These are phyloP conservation scores for Trichosporon ovoides DNA, from an alignment of 1,284 basidiomycete species.

Conservation along the genomic window DNA sequence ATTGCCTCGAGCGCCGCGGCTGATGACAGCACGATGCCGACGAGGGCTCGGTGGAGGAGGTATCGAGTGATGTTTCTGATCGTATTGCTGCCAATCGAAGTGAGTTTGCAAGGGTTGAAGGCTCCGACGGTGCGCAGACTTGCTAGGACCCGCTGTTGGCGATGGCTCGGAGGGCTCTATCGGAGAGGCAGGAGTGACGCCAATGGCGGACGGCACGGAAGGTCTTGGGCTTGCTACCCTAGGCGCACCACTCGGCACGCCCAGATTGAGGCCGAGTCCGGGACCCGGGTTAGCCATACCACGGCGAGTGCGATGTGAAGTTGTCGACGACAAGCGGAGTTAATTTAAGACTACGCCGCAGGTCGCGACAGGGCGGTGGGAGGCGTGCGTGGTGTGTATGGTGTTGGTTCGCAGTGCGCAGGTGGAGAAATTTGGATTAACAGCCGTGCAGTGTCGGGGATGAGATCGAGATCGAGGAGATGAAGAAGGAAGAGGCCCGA, in stretches of 20 bases:
- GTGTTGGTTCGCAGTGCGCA: no score
- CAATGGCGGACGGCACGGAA: neutral
- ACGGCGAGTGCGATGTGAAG: conserved; percentile 1
- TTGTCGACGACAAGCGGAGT: neutral
- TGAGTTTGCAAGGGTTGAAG: neutral
- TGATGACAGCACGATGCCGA: conserved; percentile 39
- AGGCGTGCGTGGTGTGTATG: neutral
- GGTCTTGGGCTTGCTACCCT: neutral
- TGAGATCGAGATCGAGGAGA: no score
- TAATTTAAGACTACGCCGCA: neutral
- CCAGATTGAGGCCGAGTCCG: conserved; percentile 3
- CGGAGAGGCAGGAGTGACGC: neutral
- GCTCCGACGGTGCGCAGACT: neutral
- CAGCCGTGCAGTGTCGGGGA: no score
- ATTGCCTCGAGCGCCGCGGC: conserved; percentile 31
- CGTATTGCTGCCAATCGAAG: neutral
- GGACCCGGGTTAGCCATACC: neutral
- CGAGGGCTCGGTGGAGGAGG: conserved; percentile 41
- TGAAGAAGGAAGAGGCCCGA: no score
- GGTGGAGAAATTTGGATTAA: no score
- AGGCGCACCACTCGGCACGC: neutral
- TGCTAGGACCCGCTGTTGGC: neutral
- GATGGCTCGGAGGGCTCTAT: neutral
- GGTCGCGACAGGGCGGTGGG: neutral
- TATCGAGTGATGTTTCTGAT: conserved; percentile 16